Percentiles rank a stretch among this genome's conserved stretches.
phyloP scores from a whole-genome alignment of 2,329 filamentous ascomycete species.

The Sodiomyces alkalinus region DNA sequence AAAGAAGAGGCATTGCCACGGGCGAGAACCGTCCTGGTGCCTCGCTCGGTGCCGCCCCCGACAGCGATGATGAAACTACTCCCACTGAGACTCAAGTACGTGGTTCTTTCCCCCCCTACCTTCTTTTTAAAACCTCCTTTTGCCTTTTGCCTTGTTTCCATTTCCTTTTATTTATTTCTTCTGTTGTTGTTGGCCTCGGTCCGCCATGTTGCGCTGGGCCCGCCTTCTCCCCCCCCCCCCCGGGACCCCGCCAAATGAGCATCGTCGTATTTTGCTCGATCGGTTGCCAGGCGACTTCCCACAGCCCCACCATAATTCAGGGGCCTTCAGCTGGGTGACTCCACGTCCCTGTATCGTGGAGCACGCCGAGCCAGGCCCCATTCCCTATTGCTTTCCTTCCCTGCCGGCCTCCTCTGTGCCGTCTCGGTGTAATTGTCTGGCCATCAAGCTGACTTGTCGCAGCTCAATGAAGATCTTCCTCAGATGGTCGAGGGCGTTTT shows the following conservation, averaged over 20 bases:
- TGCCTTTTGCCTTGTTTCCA: slow-evolving; percentile 4
- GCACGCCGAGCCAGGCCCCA: neutral
- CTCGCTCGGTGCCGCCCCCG: slow-evolving; percentile 72
- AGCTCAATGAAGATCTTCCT: slow-evolving; percentile 96
- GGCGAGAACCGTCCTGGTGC: slow-evolving; percentile 68
- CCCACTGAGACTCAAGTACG: slow-evolving; percentile 94
- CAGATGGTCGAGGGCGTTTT: slow-evolving; percentile 98
- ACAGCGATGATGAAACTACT: slow-evolving; percentile 93
- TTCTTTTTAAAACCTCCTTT: slow-evolving; percentile 5
- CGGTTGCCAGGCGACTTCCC: slow-evolving; percentile 8
- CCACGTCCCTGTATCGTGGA: too few relatives aligned
- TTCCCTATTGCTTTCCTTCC: neutral
- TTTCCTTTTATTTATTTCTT: slow-evolving; percentile 1
- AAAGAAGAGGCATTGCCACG: slow-evolving; percentile 84
- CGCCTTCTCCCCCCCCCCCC: neutral
- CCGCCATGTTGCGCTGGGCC: neutral
- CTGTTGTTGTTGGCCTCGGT: too few relatives aligned
- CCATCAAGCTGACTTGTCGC: slow-evolving; percentile 20
- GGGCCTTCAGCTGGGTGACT: slow-evolving; percentile 1
- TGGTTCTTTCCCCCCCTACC: slow-evolving; percentile 10
- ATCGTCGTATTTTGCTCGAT: slow-evolving; percentile 6
- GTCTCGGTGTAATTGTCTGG: too few relatives aligned
- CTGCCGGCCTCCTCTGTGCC: too few relatives aligned
- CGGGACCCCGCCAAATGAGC: slow-evolving; percentile 7
- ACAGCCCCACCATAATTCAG: slow-evolving; percentile 6